These are phyloP conservation scores for Pistacia atlantica DNA, from an alignment of 345 rosid species.

Conservation along the genomic window DNA sequence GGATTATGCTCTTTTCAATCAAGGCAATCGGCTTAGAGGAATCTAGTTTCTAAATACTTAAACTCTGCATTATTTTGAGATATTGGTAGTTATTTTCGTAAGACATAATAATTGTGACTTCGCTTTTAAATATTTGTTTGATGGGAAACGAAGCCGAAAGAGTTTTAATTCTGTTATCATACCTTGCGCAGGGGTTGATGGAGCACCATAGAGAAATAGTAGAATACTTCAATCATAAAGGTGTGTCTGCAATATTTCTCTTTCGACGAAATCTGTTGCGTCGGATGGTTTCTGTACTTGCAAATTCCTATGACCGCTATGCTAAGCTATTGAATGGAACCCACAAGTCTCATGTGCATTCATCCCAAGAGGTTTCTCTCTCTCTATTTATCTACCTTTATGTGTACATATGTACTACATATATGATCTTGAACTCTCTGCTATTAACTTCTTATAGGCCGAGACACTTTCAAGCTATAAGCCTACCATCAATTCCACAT, in stretches of 20 bases:
- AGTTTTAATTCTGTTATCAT: background rate
- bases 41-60: background rate
- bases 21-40: background rate
- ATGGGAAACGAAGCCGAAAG: background rate
- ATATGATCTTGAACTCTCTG: constrained; percentile 19
- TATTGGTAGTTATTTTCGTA: background rate
- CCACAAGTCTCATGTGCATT: constrained; percentile 98
- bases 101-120: background rate
- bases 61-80: background rate
- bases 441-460: constrained; percentile 51
- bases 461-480: constrained; percentile 75
- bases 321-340: constrained; percentile 93
- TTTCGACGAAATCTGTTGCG: constrained; percentile 79
- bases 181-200: constrained; percentile 67
- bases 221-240: constrained; percentile 80
- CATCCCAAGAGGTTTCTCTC: constrained; percentile 68
- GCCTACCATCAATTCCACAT: constrained; percentile 69
- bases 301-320: constrained; percentile 82
- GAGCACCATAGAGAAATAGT: constrained; percentile 63
- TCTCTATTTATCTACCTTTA: background rate
- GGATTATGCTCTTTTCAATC: background rate
- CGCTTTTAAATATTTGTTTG: background rate
- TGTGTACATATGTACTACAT: background rate
- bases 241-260: constrained; percentile 76
- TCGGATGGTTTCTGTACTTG: constrained; percentile 82